Conservation (phyloP, 2,329 filamentous ascomycete species). For the Colletotrichum sp. region DNA sequence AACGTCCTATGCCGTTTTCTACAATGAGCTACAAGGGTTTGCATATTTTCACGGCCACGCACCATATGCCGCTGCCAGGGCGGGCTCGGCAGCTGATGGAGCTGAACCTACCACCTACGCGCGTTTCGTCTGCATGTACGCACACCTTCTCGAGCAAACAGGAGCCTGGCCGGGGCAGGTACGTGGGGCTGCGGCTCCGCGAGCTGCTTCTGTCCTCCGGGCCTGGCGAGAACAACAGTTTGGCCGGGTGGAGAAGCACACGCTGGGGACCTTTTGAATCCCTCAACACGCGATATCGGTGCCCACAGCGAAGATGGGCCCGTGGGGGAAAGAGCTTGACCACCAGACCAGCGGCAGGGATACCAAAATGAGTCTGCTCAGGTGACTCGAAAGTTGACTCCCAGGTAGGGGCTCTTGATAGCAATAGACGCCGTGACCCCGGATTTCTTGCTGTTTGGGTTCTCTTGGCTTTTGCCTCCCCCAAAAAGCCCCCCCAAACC, state of each 20-base stretch:
- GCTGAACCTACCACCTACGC: not conserved
- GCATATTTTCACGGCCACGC: not conserved
- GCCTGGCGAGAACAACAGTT: not conserved
- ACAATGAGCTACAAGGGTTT: not conserved
- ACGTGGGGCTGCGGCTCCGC: slow-evolving; percentile 6
- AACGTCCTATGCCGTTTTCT: not conserved
- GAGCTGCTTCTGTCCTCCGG: not conserved
- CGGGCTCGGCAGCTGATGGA: slow-evolving; percentile 9
- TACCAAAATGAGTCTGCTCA: slow-evolving; percentile 13
- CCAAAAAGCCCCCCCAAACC: not conserved
- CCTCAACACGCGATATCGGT: slow-evolving; percentile 6
- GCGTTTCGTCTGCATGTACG: not conserved
- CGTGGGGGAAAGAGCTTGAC: slow-evolving; percentile 1
- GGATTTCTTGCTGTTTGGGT: slow-evolving; percentile 4
- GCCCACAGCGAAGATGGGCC: slow-evolving; percentile 16
- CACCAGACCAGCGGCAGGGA: not conserved
- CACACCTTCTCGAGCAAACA: not conserved
- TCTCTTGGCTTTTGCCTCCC: not conserved
- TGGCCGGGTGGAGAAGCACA: not conserved
- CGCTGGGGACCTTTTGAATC: not conserved
- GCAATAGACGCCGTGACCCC: slow-evolving; percentile 7
- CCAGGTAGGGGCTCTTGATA: slow-evolving; percentile 1
- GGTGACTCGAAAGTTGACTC: slow-evolving; percentile 15
- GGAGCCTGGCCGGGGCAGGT: not conserved
- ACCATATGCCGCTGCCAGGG: slow-evolving; percentile 4